Evolutionary conservation across 2,329 filamentous ascomycete genomes (phyloP).

Genomic region (Didymella lethalis): DNA sequence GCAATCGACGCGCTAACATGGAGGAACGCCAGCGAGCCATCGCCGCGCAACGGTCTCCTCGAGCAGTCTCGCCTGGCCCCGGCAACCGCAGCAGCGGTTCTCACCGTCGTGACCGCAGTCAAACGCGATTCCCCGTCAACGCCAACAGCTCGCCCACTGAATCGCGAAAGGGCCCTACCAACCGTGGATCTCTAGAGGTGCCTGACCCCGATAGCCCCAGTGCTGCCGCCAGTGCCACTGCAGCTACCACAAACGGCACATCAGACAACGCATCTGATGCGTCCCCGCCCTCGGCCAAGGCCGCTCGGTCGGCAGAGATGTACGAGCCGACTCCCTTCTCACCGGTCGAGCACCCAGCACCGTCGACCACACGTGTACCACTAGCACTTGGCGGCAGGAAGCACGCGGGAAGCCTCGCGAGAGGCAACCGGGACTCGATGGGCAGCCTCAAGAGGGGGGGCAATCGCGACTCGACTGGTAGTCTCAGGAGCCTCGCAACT

Average conservation of each 20-base stretch:
- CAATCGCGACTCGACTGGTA: constrained; percentile 50
- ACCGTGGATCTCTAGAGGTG: constrained; percentile 78
- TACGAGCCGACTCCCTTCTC: constrained; percentile 17
- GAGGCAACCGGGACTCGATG: constrained; percentile 50
- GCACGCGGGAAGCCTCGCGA: constrained; percentile 45
- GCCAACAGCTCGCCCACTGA: constrained; percentile 63
- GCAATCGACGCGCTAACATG: constrained; percentile 90
- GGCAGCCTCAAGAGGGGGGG: constrained; percentile 48
- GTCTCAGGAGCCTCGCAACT: constrained; percentile 48
- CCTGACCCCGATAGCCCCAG: constrained; percentile 64
- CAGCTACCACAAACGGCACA: constrained; percentile 50
- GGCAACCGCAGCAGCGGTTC: constrained; percentile 55
- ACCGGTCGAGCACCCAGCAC: constrained; percentile 41
- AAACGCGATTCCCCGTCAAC: constrained; percentile 81
- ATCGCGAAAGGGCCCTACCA: constrained; percentile 63
- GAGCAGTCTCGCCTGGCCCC: constrained; percentile 76
- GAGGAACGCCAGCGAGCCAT: constrained; percentile 90
- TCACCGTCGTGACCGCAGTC: constrained; percentile 76
- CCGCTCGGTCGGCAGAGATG: constrained; percentile 19
- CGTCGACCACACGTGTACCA: constrained; percentile 47
- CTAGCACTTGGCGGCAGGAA: constrained; percentile 38
- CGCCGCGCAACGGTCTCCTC: constrained; percentile 66
- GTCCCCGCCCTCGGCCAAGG: constrained; percentile 7
- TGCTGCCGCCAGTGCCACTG: constrained; percentile 6
- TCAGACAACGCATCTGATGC: constrained; percentile 32